Conservation (phyloP, 2,329 filamentous ascomycete genomes). For the Ophiostoma tasmaniense region DNA sequence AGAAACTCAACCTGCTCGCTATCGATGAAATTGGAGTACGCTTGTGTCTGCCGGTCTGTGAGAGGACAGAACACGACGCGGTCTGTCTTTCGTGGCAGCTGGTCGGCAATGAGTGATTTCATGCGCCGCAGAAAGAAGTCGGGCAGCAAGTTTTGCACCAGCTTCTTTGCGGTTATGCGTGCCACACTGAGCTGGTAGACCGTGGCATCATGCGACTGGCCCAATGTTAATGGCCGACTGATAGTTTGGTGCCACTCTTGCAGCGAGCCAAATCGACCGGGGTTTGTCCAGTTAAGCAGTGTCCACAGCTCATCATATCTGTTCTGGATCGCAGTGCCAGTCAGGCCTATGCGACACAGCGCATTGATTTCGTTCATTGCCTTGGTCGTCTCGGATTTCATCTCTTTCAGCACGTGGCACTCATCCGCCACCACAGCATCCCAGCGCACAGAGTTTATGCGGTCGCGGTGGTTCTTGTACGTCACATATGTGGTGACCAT, state of each 20-base stretch:
- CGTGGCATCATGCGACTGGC: conserved; percentile 89
- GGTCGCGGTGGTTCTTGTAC: conserved; percentile 66
- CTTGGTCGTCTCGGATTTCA: conserved; percentile 65
- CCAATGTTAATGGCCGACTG: conserved; percentile 69
- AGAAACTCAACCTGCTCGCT: conserved; percentile 63
- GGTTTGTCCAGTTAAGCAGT: conserved; percentile 91
- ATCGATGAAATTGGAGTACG: conserved; percentile 75
- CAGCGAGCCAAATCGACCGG: conserved; percentile 57
- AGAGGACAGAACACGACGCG: conserved; percentile 91
- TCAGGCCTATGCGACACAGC: conserved; percentile 84
- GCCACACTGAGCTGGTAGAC: conserved; percentile 71
- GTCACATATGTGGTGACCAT: conserved; percentile 93
- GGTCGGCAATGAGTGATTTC: conserved; percentile 85
- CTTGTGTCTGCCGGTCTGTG: conserved; percentile 68
- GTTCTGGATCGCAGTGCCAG: conserved; percentile 94
- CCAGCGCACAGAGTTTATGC: conserved; percentile 80
- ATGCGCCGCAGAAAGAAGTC: conserved; percentile 85
- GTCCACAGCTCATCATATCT: conserved; percentile 97
- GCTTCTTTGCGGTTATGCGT: conserved; percentile 70
- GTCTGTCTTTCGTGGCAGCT: conserved; percentile 90
- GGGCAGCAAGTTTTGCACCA: conserved; percentile 80
- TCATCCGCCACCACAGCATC: conserved; percentile 93
- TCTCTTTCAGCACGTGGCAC: conserved; percentile 82
- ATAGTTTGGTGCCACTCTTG: conserved; percentile 73
- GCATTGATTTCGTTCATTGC: conserved; percentile 88